Evolutionary conservation across 768 basidiomycete species (phyloP).

Genomic region (Leccinum olivaceopallidum): DNA sequence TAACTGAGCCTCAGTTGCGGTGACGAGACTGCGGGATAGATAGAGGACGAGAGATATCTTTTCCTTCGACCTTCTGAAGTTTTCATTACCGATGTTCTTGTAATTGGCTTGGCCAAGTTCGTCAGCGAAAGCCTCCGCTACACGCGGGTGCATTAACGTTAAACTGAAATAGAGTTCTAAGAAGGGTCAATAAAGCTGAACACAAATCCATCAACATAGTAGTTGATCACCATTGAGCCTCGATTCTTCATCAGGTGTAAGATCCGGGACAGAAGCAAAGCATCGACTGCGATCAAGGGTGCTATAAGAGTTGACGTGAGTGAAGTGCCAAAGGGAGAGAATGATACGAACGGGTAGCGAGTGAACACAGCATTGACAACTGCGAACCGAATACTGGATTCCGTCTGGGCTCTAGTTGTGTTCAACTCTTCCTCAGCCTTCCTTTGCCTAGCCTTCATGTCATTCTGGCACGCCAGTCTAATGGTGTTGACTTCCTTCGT

Average conservation of each 20-base stretch:
- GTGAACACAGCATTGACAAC: slow-evolving; percentile 30
- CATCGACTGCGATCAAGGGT: slow-evolving; percentile 21
- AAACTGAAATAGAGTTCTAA: slow-evolving; percentile 22
- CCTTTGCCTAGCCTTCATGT: slow-evolving; percentile 10
- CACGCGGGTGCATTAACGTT: slow-evolving; percentile 16
- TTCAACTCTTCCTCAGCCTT: slow-evolving; percentile 13
- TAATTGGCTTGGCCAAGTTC: slow-evolving; percentile 18
- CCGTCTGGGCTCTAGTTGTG: slow-evolving; percentile 13
- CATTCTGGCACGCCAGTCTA: neutral
- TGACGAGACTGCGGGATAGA: slow-evolving; percentile 16
- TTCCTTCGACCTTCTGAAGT: slow-evolving; percentile 26
- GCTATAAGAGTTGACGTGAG: slow-evolving; percentile 9
- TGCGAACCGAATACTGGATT: slow-evolving; percentile 24
- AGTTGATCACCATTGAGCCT: slow-evolving; percentile 13
- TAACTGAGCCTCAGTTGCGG: slow-evolving; percentile 15
- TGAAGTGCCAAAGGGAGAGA: neutral
- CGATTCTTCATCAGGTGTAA: slow-evolving; percentile 17
- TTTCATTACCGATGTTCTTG: slow-evolving; percentile 18
- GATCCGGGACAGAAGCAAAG: slow-evolving; percentile 12
- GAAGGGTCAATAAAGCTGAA: neutral
- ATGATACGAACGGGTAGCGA: slow-evolving; percentile 20
- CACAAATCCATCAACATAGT: neutral
- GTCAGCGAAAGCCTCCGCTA: slow-evolving; percentile 21
- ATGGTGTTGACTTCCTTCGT: slow-evolving; percentile 15
- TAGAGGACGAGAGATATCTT: slow-evolving; percentile 22